Evolutionary conservation across 1,139 yeast species (phyloP), one percentile per base, ranked within the genome.

Genomic region (Saccharomyces hybrid): DNA sequence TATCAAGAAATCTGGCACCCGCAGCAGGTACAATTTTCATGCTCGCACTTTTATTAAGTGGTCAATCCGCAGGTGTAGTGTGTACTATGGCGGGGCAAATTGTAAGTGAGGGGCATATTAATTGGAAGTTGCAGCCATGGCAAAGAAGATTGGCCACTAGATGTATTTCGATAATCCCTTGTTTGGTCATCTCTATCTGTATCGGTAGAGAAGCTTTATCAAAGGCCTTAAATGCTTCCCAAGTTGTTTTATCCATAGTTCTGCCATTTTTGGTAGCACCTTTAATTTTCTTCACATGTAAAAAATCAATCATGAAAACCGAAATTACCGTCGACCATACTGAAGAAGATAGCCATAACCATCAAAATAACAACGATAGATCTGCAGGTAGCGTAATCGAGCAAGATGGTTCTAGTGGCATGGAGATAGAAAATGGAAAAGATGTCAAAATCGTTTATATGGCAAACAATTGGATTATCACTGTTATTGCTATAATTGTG

Each of bases 51-150:
- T 72, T 88, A 38, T 79, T 84, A 61, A 82, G 88, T 56, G 96
- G 95, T 8, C 88, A 86, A 65, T 82, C 88, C 57, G 91, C 96
- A 0, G 95, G 95, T 50, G 83, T 88, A 56, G 91, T 88, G 1
- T 88, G 95, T 67, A 88, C 96, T 0, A 84, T 88, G 71, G 88
- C 95, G 0, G 95, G 95, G 8, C 95, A 88, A 68, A 84, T 88
- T 62, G 90, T 88, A 3, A 79, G 88, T 60, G 95, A 88, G 68
- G 95, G 96, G 1, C 89, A 86, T 66, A 78, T 88, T 48, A 79
- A 82, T 57, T 87, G 95, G 95, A 79, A 79, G 16, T 67, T 86
- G 49, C 77, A 74, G 61, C 95, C 96, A 5, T 88, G 95, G 95
- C 66, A 83, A 50, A 77, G 95, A 67, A 75, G 95, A 62, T 66